These are phyloP conservation scores for Cytospora piceae DNA, from an alignment of 2,329 filamentous ascomycete genomes.

Conservation along the genomic window DNA sequence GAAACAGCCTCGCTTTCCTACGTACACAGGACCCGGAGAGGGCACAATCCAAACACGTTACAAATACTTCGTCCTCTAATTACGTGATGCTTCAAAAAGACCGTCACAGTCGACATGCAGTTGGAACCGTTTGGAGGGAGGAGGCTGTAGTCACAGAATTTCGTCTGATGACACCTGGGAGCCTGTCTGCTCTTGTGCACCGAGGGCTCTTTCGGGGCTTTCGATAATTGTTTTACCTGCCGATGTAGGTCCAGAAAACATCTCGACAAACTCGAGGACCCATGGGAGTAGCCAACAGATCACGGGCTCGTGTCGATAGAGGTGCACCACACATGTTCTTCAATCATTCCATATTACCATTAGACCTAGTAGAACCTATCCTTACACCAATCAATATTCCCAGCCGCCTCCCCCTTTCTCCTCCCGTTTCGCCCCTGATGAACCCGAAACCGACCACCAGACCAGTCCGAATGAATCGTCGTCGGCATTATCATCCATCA, in stretches of 20 bases:
- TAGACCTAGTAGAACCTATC: constrained; percentile 24
- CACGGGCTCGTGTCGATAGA: too few species aligned
- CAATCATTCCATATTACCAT: constrained; percentile 28
- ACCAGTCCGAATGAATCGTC: constrained; percentile 3
- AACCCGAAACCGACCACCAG: not conserved
- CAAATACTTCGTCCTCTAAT: not conserved
- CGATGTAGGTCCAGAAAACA: too few species aligned
- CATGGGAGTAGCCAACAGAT: too few species aligned
- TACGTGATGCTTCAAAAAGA: not conserved
- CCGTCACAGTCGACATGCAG: not conserved
- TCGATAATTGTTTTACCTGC: not conserved
- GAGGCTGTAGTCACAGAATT: too few species aligned
- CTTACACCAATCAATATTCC: constrained; percentile 3
- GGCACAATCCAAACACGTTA: not conserved
- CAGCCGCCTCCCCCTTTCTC: not conserved
- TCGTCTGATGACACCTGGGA: too few species aligned
- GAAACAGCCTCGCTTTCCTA: not conserved
- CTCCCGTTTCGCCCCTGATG: not conserved
- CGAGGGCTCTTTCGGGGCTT: not conserved
- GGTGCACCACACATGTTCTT: not conserved
- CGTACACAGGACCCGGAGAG: not conserved
- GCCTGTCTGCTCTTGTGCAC: too few species aligned
- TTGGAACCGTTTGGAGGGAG: too few species aligned
- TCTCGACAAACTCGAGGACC: too few species aligned
- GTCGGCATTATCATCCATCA: constrained; percentile 4